phyloP scores from a whole-genome alignment of 257 asterid species.

The Scutellaria baicalensis region DNA sequence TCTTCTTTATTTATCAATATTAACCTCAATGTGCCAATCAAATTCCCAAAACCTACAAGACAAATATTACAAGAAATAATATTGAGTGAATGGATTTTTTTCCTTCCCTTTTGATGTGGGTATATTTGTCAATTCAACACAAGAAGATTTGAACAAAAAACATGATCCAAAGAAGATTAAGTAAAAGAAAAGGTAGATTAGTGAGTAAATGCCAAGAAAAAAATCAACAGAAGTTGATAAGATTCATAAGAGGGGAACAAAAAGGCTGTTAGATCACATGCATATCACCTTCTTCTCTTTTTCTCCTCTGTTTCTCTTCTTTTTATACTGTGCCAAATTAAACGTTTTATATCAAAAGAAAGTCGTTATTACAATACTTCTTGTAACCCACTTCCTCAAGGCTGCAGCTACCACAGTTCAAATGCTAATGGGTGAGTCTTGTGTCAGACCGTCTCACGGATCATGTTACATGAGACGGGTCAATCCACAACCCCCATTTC shows the following conservation, averaged over 20 bases:
- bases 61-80: too few species aligned
- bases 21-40: too few species aligned
- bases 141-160: too few species aligned
- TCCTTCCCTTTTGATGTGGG: background rate
- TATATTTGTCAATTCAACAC: background rate
- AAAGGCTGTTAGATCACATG: slow-evolving; percentile 93
- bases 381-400: slow-evolving; percentile 22
- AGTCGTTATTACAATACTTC: background rate
- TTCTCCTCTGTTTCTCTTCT: slow-evolving; percentile 44
- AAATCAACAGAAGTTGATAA: slow-evolving; percentile 12
- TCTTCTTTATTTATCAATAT: too few species aligned
- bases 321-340: slow-evolving; percentile 37
- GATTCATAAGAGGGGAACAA: slow-evolving; percentile 51
- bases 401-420: slow-evolving; percentile 4
- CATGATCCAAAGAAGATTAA: slow-evolving; percentile 5
- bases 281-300: slow-evolving; percentile 45
- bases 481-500: too few species aligned
- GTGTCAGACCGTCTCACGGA: too few species aligned
- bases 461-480: too few species aligned
- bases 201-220: slow-evolving; percentile 38
- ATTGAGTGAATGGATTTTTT: too few species aligned
- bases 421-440: too few species aligned
- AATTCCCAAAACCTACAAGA: too few species aligned
- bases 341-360: slow-evolving; percentile 23
- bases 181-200: background rate